Base-by-base conservation (phyloP, 2,329 filamentous ascomycete genomes). In the Pseudonectria buxi region DNA sequence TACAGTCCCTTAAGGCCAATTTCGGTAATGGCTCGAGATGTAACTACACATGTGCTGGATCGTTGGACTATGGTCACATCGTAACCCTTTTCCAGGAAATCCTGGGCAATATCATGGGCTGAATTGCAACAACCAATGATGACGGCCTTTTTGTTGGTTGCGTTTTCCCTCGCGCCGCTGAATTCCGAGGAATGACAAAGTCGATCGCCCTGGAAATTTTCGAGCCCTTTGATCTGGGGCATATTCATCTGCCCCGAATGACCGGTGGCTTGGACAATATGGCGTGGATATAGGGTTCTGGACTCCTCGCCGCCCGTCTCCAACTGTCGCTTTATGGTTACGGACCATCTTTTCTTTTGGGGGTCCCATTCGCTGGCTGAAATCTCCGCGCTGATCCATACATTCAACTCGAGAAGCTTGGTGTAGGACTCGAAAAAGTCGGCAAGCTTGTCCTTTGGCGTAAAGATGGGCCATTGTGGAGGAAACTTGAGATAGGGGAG, bases 61-160 rank as follows among this genome's bases (percentile, higher is more conserved):
- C 82, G 71, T 56, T 86, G 83, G 0, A 86, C 69, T 56, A 86
- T 79, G 0, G 81, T 86, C 2, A 84, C 73, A 3, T 75, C 64
- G 42, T 78, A 79, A 0, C 81, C 82, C 32, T 77, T 75, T 46
- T 83, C 78, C 25, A 73, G 68, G 47, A 71, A 83, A 42, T 84
- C 77, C 37, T 83, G 79, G 0, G 77, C 74, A 36, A 84, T 84
- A 43, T 85, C 81, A 46, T 83, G 78, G 6, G 68, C 77, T 0
- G 77, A 82, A 56, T 83, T 85, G 56, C 80, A 82, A 2, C 74
- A 78, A 2, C 81, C 82, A 0, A 86, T 67, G 0, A 86, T 72
- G 2, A 84, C 60, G 0, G 75, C 80, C 41, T 74, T 79, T 52
- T 78, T 80, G 2, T 70, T 70, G 13, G 64, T 56, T 10, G 64